phyloP scores from a whole-genome alignment of 441 rosid species.

The Adansonia madagascariensis region DNA sequence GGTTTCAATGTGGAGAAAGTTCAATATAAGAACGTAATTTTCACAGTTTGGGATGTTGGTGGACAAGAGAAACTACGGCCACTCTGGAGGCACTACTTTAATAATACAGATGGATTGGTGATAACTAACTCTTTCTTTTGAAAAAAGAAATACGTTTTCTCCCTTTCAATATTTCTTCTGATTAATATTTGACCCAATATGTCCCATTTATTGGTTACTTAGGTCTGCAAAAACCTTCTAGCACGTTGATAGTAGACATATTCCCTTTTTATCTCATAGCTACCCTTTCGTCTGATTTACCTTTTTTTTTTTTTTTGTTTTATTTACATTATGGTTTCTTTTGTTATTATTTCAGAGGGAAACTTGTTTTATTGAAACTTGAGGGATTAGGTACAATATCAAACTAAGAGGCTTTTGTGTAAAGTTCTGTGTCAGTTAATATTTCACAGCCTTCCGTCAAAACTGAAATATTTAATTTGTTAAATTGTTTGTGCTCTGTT shows the following conservation, averaged over 20 bases:
- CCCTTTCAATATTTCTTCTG: slow-evolving; percentile 2
- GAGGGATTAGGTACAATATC: background rate
- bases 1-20: slow-evolving; percentile 99
- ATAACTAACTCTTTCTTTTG: slow-evolving; percentile 1
- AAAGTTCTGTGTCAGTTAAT: background rate
- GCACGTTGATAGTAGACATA: background rate
- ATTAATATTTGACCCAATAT: background rate
- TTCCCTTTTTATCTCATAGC: background rate
- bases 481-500: background rate
- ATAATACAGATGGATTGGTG: slow-evolving; percentile 98
- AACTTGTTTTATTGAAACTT: background rate
- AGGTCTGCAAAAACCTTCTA: background rate
- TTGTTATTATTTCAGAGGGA: background rate
- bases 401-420: background rate
- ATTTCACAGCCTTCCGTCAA: background rate
- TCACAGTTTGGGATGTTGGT: slow-evolving; percentile 99
- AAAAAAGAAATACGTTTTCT: background rate
- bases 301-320: no score
- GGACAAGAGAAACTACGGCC: slow-evolving; percentile 99
- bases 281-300: background rate
- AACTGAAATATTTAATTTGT: background rate
- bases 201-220: background rate
- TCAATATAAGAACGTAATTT: slow-evolving; percentile 96
- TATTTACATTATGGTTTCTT: no score
- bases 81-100: slow-evolving; percentile 98